Conservation (phyloP, 1,284 basidiomycete species). For the Ganoderma resinaceum region DNA sequence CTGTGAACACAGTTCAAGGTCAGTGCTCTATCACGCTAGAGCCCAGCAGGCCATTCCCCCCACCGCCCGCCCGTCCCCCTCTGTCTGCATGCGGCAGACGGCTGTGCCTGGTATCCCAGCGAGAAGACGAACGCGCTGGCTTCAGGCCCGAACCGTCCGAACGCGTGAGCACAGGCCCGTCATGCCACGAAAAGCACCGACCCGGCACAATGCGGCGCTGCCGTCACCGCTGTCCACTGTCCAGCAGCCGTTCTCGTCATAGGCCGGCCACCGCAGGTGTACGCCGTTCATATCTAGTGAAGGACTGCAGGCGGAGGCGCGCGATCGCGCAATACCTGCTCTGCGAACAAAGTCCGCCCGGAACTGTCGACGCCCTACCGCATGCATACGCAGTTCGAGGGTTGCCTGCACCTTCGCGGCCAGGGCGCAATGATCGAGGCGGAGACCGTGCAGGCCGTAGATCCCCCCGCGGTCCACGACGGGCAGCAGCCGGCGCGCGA, state of each 20-base stretch:
- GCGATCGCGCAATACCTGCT: constrained; percentile 23
- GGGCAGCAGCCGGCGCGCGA: constrained; percentile 10
- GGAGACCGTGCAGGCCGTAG: constrained; percentile 2
- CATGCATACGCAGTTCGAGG: neutral
- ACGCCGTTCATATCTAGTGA: constrained; percentile 1
- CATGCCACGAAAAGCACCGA: constrained; percentile 23
- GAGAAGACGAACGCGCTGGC: neutral
- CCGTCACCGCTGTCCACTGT: constrained; percentile 26
- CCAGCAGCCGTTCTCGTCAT: constrained; percentile 19
- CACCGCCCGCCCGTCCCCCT: neutral
- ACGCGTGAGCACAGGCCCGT: constrained; percentile 11
- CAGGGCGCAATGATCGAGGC: neutral
- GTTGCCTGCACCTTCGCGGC: neutral
- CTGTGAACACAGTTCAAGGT: neutral
- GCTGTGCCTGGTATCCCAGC: constrained; percentile 8
- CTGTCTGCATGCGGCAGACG: neutral
- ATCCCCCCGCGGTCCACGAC: constrained; percentile 14
- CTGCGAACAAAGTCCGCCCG: neutral
- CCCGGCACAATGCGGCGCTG: constrained; percentile 21
- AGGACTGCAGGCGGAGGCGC: constrained; percentile 4
- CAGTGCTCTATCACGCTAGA: neutral
- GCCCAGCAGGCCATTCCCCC: neutral
- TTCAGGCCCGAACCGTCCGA: constrained; percentile 21
- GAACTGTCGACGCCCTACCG: neutral
- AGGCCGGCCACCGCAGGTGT: neutral